A percentile compares a stretch with the other conserved stretches of the same genome.
These are phyloP conservation scores for Fusarium sp. DNA, from an alignment of 2,329 filamentous ascomycete species.

Conservation along the genomic window DNA sequence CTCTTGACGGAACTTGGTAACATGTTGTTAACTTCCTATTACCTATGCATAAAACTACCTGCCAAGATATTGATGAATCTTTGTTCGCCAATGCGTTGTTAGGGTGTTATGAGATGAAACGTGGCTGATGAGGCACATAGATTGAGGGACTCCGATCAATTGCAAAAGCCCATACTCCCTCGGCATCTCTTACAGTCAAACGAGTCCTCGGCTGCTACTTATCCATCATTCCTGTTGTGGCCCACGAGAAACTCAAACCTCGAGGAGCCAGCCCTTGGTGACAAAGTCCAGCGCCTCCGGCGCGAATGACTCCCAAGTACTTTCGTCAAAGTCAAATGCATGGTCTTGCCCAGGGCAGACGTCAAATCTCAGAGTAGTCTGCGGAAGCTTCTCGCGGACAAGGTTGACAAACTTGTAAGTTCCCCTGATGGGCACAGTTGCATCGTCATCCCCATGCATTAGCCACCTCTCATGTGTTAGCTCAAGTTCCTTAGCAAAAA, in stretches of 20 bases:
- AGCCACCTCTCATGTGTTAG: conserved; percentile 24
- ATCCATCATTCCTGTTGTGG: neutral
- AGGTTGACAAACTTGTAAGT: conserved; percentile 20
- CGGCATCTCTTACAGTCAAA: neutral
- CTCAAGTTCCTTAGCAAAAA: fast-evolving
- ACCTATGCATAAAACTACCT: neutral
- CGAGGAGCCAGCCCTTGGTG: conserved; percentile 21
- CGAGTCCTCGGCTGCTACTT: neutral
- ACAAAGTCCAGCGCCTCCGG: conserved; percentile 30
- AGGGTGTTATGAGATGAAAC: neutral
- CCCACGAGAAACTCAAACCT: neutral
- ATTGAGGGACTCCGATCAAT: no score
- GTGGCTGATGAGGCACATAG: neutral
- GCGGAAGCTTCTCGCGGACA: neutral
- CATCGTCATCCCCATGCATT: conserved; percentile 36
- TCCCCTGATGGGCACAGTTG: conserved; percentile 3
- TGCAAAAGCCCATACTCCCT: neutral
- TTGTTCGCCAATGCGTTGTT: neutral
- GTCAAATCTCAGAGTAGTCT: conserved; percentile 27
- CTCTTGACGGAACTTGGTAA: neutral
- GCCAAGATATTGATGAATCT: neutral
- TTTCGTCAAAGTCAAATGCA: conserved; percentile 34
- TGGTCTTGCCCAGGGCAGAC: conserved; percentile 30
- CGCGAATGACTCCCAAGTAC: conserved; percentile 24
- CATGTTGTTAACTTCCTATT: neutral